Percentiles rank a stretch among this genome's conserved stretches.
These are phyloP conservation scores for Beta macrorhiza DNA, from an alignment of 179 eudicot genomes.

Conservation along the genomic window DNA sequence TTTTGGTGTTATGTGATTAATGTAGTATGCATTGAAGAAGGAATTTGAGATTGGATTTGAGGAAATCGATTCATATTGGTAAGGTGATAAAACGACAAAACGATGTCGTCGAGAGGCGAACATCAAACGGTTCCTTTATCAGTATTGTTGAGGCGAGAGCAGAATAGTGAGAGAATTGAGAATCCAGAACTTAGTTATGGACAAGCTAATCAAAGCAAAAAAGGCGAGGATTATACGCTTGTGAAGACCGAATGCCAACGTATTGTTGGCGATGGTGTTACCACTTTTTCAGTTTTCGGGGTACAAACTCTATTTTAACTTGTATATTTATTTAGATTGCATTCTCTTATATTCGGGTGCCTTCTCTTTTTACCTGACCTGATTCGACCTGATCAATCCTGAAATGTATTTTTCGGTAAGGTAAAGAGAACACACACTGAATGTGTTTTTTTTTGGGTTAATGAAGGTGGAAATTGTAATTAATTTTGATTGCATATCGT, in stretches of 20 bases:
- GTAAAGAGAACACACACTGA: too few species aligned
- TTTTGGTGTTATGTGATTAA: background rate
- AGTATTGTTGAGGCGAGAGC: conserved; percentile 72
- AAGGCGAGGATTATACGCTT: conserved; percentile 87
- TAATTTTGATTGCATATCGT: too few species aligned
- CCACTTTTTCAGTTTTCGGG: conserved; percentile 84
- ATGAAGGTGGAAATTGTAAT: too few species aligned
- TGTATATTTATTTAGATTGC: background rate
- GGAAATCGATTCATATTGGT: background rate
- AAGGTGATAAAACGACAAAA: background rate
- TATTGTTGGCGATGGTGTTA: conserved; percentile 68
- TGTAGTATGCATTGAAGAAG: background rate
- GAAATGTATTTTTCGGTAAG: too few species aligned
- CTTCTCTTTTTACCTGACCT: too few species aligned
- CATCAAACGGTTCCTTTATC: conserved; percentile 86
- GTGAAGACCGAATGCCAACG: conserved; percentile 81
- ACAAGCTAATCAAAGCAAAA: conserved; percentile 77
- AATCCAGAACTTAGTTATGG: conserved; percentile 69
- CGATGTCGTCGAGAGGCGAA: conserved; percentile 74
- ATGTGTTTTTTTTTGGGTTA: too few species aligned
- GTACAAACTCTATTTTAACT: conserved; percentile 33
- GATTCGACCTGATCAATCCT: too few species aligned
- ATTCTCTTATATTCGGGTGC: background rate
- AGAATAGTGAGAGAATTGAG: conserved; percentile 75
- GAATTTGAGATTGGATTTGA: background rate